Evolutionary conservation across 2,329 filamentous ascomycete genomes (phyloP), one percentile per base, ranked within the genome.

Genomic region (Neofusicoccum ribis): DNA sequence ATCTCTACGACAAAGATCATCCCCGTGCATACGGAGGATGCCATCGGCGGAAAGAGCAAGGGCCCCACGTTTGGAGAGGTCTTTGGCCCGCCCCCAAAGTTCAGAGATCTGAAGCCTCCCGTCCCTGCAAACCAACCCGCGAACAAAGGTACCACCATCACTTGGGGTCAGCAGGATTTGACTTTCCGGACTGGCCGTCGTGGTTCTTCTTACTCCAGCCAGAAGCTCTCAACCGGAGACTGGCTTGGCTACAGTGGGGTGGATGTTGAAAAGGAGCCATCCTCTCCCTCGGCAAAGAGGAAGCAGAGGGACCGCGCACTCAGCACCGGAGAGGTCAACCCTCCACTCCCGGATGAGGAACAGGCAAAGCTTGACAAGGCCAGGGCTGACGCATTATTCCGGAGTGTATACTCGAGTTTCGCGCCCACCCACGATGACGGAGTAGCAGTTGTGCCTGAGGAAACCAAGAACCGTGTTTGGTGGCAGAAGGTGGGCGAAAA

Each of bases 351-450:
- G 14, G 79, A 81, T 54, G 74, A 75, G 0, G 73, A 76, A 11
- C 69, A 76, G 9, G 72, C 72, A n/a, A 77, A 77, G 14, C 69
- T 76, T 3, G 72, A 90, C 72, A 81, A 86, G 70, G 85, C 86
- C 3, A 89, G 90, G 73, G 86, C 92, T 77, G 91, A 93, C 69
- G 84, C 88, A 0, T 79, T 93, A 9, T 94, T 93, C 72, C 85
- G 90, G 36, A 87, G 89, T 63, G 91, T 89, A 1, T 94, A 93
- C 75, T 92, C 90, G 0, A 91, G 89, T 72, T 94, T 93, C 74
- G 91, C 91, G 5, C 91, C 91, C 0, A 88, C 85, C 60, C 89
- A 86, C 70, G 91, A 94, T 74, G 88, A 93, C 72, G 85, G 89
- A 3, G 86, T 84, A 12, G 89, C 91, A 5, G 82, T 93, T 65